Percentiles rank a stretch among this genome's conserved stretches.
Conservation (phyloP, 441 rosid species). For the Breynia disticha region DNA sequence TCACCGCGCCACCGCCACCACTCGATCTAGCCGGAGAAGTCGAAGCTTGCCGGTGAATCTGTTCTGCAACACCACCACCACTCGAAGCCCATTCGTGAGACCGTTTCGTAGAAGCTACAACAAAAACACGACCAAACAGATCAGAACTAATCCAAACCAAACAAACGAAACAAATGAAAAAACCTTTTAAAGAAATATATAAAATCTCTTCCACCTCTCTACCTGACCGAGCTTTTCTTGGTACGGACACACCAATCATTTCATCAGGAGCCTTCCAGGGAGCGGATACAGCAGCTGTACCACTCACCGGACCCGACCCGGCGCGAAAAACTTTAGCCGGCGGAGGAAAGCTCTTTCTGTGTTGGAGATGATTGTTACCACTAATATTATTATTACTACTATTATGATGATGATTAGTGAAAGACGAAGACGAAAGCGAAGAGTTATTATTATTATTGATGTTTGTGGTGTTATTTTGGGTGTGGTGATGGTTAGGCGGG, state of each 20-base stretch:
- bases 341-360: constrained; percentile 56
- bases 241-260: constrained; percentile 96
- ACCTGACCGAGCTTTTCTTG: constrained; percentile 99
- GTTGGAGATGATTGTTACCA: constrained; percentile 29
- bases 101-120: constrained; percentile 79
- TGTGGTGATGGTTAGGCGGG: constrained; percentile 59
- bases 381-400: constrained; percentile 7
- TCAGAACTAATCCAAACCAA: not conserved
- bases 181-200: not conserved
- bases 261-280: constrained; percentile 85
- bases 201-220: constrained; percentile 59
- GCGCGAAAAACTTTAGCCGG: constrained; percentile 47
- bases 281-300: constrained; percentile 17
- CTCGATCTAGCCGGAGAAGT: constrained; percentile 73
- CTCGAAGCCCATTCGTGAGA: constrained; percentile 79
- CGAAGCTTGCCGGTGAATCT: constrained; percentile 63
- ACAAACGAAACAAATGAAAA: constrained; percentile 8
- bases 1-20: constrained; percentile 35
- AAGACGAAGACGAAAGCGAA: constrained; percentile 43
- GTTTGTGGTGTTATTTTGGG: constrained; percentile 20
- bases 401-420: constrained; percentile 45
- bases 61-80: constrained; percentile 56
- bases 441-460: constrained; percentile 22
- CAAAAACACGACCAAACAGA: not conserved
- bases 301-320: constrained; percentile 22